These are phyloP conservation scores for Castanea mollissima DNA, from an alignment of 306 rosid genomes.

Conservation along the genomic window DNA sequence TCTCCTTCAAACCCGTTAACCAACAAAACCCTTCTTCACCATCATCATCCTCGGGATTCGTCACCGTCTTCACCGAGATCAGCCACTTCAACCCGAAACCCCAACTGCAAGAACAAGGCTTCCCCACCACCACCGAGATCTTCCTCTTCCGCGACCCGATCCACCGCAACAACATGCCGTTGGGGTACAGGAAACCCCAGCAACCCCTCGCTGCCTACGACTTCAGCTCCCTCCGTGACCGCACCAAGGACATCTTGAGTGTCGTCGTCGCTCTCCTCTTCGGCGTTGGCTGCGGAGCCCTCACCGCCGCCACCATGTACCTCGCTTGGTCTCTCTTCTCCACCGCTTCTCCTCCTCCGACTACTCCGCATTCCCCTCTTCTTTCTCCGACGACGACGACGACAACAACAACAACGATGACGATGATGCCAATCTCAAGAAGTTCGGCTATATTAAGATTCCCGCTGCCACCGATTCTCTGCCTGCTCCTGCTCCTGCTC, in stretches of 20 bases:
- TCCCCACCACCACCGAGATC: constrained; percentile 12
- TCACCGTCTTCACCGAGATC: constrained; percentile 39
- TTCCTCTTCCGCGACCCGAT: constrained; percentile 1
- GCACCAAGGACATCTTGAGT: constrained; percentile 87
- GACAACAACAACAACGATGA: constrained; percentile 23
- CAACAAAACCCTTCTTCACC: constrained; percentile 17
- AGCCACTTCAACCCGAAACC: constrained; percentile 19
- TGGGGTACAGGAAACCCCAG: not conserved
- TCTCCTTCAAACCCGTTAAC: constrained; percentile 36
- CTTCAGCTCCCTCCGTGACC: constrained; percentile 78
- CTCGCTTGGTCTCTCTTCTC: constrained; percentile 69
- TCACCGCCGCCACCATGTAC: constrained; percentile 86
- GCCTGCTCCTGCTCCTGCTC: constrained; percentile 26
- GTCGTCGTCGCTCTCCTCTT: constrained; percentile 84
- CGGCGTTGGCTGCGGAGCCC: constrained; percentile 91
- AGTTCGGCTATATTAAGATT: constrained; percentile 67
- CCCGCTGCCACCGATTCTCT: constrained; percentile 33
- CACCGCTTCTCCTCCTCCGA: constrained; percentile 31
- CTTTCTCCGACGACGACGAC: constrained; percentile 23
- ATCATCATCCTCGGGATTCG: constrained; percentile 11
- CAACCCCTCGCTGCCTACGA: constrained; percentile 45
- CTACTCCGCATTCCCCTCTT: constrained; percentile 2
- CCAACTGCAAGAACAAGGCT: constrained; percentile 6
- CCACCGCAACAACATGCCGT: not conserved
- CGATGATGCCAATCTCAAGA: constrained; percentile 46